Percentiles rank a stretch among this genome's conserved stretches.
Evolutionary conservation across 2,329 filamentous ascomycete genomes (phyloP).

Genomic region (Fusarium chlamydosporum): DNA sequence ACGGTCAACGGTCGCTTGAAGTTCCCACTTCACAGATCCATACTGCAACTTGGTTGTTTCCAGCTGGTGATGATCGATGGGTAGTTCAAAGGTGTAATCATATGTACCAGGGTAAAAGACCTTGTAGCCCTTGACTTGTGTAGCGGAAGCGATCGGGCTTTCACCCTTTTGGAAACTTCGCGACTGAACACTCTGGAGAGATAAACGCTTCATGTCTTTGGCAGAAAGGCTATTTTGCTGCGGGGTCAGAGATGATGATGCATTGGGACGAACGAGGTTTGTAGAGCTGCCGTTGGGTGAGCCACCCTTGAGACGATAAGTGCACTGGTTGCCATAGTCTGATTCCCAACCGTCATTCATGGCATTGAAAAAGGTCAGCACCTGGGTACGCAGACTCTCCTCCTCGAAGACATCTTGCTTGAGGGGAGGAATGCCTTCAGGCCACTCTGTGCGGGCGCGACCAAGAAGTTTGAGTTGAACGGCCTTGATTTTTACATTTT

Average conservation of each 20-base stretch:
- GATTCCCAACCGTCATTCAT: slow-evolving; percentile 72
- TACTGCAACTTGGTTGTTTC: slow-evolving; percentile 91
- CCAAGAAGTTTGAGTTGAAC: slow-evolving; percentile 89
- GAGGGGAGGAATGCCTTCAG: slow-evolving; percentile 90
- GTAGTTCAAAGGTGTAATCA: slow-evolving; percentile 84
- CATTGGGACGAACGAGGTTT: slow-evolving; percentile 49
- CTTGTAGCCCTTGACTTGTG: slow-evolving; percentile 81
- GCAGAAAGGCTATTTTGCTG: slow-evolving; percentile 53
- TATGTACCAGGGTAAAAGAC: slow-evolving; percentile 82
- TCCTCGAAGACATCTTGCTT: slow-evolving; percentile 88
- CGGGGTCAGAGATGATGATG: slow-evolving; percentile 43
- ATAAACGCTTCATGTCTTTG: slow-evolving; percentile 75
- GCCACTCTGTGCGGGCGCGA: slow-evolving; percentile 92
- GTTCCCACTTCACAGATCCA: slow-evolving; percentile 87
- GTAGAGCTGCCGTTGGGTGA: slow-evolving; percentile 56
- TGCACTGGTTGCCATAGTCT: slow-evolving; percentile 75
- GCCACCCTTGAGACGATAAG: slow-evolving; percentile 62
- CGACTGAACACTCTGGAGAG: slow-evolving; percentile 83
- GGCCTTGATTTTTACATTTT: slow-evolving; percentile 93
- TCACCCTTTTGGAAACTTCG: slow-evolving; percentile 89
- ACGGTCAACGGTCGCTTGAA: slow-evolving; percentile 87
- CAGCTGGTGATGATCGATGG: slow-evolving; percentile 87
- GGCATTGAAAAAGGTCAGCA: slow-evolving; percentile 92
- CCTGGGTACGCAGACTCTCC: slow-evolving; percentile 88
- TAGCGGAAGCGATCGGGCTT: slow-evolving; percentile 71